phyloP scores from a whole-genome alignment of 495 filamentous ascomycete genomes.

The Aspergillus nidulans region DNA sequence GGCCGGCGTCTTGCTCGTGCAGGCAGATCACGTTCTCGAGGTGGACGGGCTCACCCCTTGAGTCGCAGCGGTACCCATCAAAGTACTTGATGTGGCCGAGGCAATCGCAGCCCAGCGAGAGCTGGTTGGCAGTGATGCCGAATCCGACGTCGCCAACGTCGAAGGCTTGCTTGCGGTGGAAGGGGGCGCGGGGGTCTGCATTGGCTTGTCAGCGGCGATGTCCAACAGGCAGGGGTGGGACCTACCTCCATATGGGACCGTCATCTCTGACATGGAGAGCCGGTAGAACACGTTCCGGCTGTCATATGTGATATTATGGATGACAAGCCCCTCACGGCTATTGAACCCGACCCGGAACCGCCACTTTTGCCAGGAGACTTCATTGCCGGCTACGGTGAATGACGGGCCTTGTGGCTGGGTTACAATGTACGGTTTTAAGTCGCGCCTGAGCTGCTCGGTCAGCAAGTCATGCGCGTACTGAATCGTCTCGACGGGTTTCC shows the following conservation, averaged over 20 bases:
- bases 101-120: conserved; percentile 65
- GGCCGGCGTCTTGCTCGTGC: conserved; percentile 66
- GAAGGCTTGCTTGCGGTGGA: conserved; percentile 69
- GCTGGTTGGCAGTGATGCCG: conserved; percentile 63
- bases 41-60: conserved; percentile 48
- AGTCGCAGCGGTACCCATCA: conserved; percentile 51
- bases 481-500: conserved; percentile 51
- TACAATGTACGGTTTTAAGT: conserved; percentile 74
- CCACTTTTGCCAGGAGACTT: conserved; percentile 64
- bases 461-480: conserved; percentile 44
- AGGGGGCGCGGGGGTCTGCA: conserved; percentile 60
- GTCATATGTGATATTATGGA: conserved; percentile 66
- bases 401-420: conserved; percentile 74
- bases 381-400: conserved; percentile 47
- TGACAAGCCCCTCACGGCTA: conserved; percentile 57
- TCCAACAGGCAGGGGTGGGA: background rate
- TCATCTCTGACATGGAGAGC: conserved; percentile 74
- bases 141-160: conserved; percentile 67
- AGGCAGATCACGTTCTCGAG: conserved; percentile 61
- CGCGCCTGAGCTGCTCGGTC: conserved; percentile 38
- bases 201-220: background rate
- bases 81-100: conserved; percentile 66
- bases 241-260: conserved; percentile 55
- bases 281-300: conserved; percentile 67
- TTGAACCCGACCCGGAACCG: conserved; percentile 63